A percentile compares a stretch with the other conserved stretches of the same genome.
Conservation (phyloP, 805 yeast species). For the Metschnikowia bowlesiae region DNA sequence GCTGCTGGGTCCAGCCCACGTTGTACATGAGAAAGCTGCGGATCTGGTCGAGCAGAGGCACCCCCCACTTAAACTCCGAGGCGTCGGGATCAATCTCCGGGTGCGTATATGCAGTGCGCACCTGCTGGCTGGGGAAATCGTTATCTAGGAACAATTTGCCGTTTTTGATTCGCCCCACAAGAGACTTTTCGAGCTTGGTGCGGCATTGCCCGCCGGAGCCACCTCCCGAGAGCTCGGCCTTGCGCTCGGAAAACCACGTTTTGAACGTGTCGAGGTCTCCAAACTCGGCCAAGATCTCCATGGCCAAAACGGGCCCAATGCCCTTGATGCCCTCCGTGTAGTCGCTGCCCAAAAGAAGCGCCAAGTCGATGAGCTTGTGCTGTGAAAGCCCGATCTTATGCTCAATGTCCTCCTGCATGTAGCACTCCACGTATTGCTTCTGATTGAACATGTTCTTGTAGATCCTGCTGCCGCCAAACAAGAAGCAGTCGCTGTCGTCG, state of each 20-base stretch:
- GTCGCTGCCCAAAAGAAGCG: slow-evolving; percentile 86
- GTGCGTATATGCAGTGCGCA: slow-evolving; percentile 65
- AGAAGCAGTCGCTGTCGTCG: slow-evolving; percentile 94
- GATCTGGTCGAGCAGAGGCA: slow-evolving; percentile 76
- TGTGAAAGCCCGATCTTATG: slow-evolving; percentile 62
- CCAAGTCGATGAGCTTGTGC: slow-evolving; percentile 68
- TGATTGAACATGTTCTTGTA: slow-evolving; percentile 95
- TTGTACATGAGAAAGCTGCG: slow-evolving; percentile 63
- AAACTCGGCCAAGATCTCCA: slow-evolving; percentile 88
- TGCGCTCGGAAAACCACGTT: slow-evolving; percentile 54
- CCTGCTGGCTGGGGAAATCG: slow-evolving; percentile 65
- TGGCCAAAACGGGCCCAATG: slow-evolving; percentile 88
- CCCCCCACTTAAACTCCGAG: slow-evolving; percentile 84
- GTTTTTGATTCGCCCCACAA: slow-evolving; percentile 51
- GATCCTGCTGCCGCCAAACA: slow-evolving; percentile 81
- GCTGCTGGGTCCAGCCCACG: slow-evolving; percentile 75
- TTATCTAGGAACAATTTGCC: slow-evolving; percentile 55
- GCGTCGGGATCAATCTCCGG: slow-evolving; percentile 85
- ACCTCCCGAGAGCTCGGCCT: slow-evolving; percentile 28
- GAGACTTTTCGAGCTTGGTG: slow-evolving; percentile 48
- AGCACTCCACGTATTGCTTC: slow-evolving; percentile 86
- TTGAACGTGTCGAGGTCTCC: slow-evolving; percentile 41
- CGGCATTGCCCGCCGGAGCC: slow-evolving; percentile 25
- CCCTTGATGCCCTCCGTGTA: slow-evolving; percentile 92
- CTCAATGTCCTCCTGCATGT: slow-evolving; percentile 54